Evolutionary conservation across 257 asterid species (phyloP).

Genomic region (Solanum boliviense): DNA sequence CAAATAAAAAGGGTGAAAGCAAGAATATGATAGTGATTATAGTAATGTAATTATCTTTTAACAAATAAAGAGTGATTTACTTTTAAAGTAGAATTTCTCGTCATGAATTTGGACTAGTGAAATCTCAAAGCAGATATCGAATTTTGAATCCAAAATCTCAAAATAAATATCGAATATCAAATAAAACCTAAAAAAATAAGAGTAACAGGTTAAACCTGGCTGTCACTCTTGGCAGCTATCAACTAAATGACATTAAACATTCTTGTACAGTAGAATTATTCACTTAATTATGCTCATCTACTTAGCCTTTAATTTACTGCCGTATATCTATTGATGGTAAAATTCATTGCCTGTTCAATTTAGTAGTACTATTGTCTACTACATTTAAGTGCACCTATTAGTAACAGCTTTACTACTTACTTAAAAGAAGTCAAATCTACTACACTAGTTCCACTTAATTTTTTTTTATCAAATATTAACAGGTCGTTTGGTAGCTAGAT

Average conservation of each 20-base stretch:
- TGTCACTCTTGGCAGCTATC: constrained; percentile 6
- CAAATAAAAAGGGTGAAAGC: background rate
- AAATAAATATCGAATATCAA: background rate
- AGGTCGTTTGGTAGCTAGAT: no score
- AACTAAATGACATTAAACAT: background rate
- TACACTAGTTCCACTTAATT: background rate
- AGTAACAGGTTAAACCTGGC: background rate
- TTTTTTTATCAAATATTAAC: no score
- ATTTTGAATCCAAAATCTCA: background rate
- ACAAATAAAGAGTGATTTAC: background rate
- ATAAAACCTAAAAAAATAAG: background rate
- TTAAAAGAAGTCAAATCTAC: background rate
- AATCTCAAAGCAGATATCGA: background rate
- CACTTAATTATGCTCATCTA: background rate
- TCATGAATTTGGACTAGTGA: background rate
- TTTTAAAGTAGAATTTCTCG: background rate
- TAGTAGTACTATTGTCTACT: background rate
- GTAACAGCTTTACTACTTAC: background rate
- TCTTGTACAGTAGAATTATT: background rate
- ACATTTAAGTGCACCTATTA: background rate
- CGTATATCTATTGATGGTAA: background rate
- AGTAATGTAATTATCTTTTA: no score
- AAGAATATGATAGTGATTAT: background rate
- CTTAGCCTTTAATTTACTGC: background rate
- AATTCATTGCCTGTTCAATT: background rate